Base-by-base conservation (phyloP, 345 rosid genomes). In the Physaria fendleri region DNA sequence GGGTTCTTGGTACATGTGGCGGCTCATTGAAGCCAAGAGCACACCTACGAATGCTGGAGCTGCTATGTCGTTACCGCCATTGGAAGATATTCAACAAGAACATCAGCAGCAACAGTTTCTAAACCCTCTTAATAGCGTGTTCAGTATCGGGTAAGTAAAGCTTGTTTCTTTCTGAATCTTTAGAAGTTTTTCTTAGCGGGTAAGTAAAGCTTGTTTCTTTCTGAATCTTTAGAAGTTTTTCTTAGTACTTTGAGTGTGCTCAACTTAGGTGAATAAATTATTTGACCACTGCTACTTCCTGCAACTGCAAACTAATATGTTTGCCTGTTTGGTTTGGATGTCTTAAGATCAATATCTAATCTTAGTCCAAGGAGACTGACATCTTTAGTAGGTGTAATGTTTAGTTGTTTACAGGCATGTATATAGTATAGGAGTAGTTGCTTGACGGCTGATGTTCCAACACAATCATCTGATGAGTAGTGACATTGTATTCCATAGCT, bases 1-100 rank as follows among this genome's bases (percentile, higher is more conserved):
- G 16, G 98, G 87, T 11, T 78, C 96, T 0, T 91, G 95, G 96
- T 91, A 85, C 61, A 66, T 91, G 32, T 85, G 95, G 95, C 73
- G 96, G 77, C 77, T 79, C 29, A 76, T 79, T 59, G 90, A 91
- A 75, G 60, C 85, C 4, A 91, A 82, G 43, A 88, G 95, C 20
- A 46, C 86, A 0, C 79, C 90, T 34, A 73, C 88, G 0, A 81
- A 74, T 81, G 18, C 42, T 34, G 38, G 78, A 56, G 65, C 70
- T 61, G 20, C 35, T 51, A 29, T 85, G 79, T 78, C 74, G 23
- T 81, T 79, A 39, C 82, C 66, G 2, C 84, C 71, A 6, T 80
- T 78, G 62, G 76, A 82, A 39, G 76, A 69, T 8, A 40, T 59
- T 24, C 60, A 33, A 41, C 52, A 50, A 21, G 53, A 75, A 23